These are phyloP conservation scores for Escallonia rubra DNA, from an alignment of 129 eudicot species.

Conservation along the genomic window DNA sequence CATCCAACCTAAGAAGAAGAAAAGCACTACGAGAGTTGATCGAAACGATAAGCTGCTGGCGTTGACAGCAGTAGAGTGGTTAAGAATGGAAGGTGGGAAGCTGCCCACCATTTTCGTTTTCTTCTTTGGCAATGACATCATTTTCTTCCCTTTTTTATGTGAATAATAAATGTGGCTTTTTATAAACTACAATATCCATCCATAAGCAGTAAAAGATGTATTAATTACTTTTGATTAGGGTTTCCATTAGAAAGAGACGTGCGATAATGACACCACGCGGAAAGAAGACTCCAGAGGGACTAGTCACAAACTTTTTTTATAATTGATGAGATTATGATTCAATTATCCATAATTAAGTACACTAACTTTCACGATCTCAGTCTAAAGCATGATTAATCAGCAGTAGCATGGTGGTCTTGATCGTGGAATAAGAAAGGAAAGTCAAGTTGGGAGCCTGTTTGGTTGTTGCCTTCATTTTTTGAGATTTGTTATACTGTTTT, in stretches of 20 bases:
- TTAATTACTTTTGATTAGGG: not conserved
- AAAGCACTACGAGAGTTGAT: too few species aligned
- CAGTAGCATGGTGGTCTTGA: not conserved
- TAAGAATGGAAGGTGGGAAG: not conserved
- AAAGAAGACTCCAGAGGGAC: not conserved
- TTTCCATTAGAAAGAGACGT: not conserved
- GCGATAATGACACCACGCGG: slow-evolving; percentile 1
- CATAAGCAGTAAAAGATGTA: not conserved
- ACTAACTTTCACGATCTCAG: not conserved
- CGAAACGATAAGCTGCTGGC: too few species aligned
- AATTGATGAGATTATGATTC: not conserved
- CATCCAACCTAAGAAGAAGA: too few species aligned
- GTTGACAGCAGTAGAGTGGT: not conserved
- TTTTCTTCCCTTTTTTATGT: too few species aligned
- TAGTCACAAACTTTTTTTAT: not conserved
- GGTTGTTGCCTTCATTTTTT: too few species aligned
- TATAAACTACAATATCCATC: not conserved
- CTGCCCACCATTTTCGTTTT: too few species aligned
- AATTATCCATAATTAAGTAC: not conserved
- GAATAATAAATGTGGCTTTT: too few species aligned
- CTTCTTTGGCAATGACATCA: too few species aligned
- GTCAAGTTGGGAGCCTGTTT: not conserved
- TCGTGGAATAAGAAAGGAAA: not conserved
- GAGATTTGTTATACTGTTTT: not conserved
- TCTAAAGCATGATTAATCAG: not conserved